Evolutionary conservation across 345 rosid species (phyloP), one percentile per base, ranked within the genome.

Genomic region (Aurinia saxatilis): DNA sequence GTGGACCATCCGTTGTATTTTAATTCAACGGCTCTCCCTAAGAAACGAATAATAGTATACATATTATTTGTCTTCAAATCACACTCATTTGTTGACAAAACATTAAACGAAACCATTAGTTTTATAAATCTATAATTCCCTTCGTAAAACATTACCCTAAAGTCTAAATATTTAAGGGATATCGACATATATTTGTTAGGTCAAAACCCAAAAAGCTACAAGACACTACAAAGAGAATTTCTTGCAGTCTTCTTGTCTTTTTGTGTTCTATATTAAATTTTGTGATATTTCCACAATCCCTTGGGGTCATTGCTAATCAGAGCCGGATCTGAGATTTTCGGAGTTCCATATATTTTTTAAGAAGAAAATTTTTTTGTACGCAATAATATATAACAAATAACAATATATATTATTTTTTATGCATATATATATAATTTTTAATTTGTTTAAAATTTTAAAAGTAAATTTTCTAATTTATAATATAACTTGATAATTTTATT

Each of bases 11-110:
- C 39, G 35, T 7, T 55, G 35, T 60, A 52, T 21, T 29, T 60
- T 45, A 35, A 61, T 69, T 69, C 67, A 60, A 60, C 27, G 73
- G 67, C 50, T 60, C 62, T 4, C 50, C 67, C 50, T 61, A 11
- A 46, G 2, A 53, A 46, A 45, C 68, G 67, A 61, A 61, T 69
- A 61, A 5, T 30, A 30, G 8, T 7, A 5, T n/a, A n/a, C n/a
- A n/a, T n/a, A n/a, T n/a, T n/a, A n/a, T n/a, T n/a, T n/a, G n/a
- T n/a, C n/a, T n/a, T n/a, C n/a, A 41, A 18, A 13, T 47, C 41
- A 57, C 44, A n/a, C n/a, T 55, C 27, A 23, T 2, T 4, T 66
- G 57, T 50, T 67, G 40, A 14, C 11, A 49, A 29, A 7, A 19
- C 30, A 27, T 2, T 18, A 58, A 42, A 49, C 41, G 2, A 50